These are phyloP conservation scores for Raddia guianensis DNA, from an alignment of 176 grass and related monocot species.

Conservation along the genomic window DNA sequence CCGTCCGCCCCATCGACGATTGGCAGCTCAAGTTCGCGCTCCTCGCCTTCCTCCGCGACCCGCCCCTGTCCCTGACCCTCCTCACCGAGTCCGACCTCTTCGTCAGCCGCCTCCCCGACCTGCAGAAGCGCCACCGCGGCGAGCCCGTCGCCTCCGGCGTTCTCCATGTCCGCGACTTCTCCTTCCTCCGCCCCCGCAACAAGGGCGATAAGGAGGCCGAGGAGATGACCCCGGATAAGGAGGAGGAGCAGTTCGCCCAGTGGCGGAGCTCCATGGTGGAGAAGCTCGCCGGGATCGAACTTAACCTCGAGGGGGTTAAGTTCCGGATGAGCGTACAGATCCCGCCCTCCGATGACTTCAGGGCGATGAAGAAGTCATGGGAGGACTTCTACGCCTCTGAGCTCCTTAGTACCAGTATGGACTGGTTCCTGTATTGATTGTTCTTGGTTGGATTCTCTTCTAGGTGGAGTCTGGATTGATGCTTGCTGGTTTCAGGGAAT, in stretches of 20 bases:
- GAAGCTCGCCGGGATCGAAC: conserved; percentile 71
- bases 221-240: conserved; percentile 50
- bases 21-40: conserved; percentile 85
- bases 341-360: conserved; percentile 67
- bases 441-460: conserved; percentile 11
- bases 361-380: conserved; percentile 80
- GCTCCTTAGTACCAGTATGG: conserved; percentile 62
- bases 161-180: conserved; percentile 72
- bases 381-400: conserved; percentile 83
- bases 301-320: conserved; percentile 84
- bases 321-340: conserved; percentile 78
- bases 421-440: conserved; percentile 1
- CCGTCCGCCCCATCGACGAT: conserved; percentile 79
- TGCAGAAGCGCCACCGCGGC: conserved; percentile 79
- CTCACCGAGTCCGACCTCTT: conserved; percentile 67
- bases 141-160: conserved; percentile 79
- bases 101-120: conserved; percentile 59
- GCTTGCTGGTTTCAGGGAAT: conserved; percentile 60
- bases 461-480: conserved; percentile 36
- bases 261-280: conserved; percentile 70
- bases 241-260: conserved; percentile 55
- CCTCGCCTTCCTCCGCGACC: conserved; percentile 71
- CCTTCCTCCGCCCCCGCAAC: conserved; percentile 50
- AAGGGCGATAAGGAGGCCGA: conserved; percentile 32
- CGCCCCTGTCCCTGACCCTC: conserved; percentile 55